phyloP scores from a whole-genome alignment of 129 eudicot genomes.

The Calendula officinalis region DNA sequence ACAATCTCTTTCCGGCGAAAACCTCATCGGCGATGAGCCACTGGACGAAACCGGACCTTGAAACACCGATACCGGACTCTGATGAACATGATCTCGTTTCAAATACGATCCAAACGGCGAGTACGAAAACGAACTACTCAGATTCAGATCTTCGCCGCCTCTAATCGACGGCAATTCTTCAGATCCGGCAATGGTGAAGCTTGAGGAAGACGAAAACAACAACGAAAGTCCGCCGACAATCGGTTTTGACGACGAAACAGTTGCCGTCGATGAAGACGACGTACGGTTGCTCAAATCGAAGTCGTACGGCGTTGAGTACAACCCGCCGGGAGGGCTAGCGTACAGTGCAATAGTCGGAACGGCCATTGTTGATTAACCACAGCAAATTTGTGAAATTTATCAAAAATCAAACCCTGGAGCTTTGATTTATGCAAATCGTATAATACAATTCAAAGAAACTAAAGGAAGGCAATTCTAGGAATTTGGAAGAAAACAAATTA shows the following conservation, averaged over 20 bases:
- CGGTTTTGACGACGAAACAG: conserved; percentile 49
- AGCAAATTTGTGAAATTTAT: neutral
- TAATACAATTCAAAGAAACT: neutral
- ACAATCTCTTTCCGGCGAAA: conserved; percentile 41
- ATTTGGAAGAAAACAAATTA: conserved; percentile 1
- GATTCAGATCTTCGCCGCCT: conserved; percentile 40
- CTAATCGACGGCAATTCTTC: conserved; percentile 45
- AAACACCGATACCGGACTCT: conserved; percentile 81
- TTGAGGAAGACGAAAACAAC: conserved; percentile 55
- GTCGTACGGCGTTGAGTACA: conserved; percentile 44
- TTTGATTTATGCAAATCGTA: neutral
- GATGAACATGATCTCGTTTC: conserved; percentile 77
- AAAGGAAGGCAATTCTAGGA: neutral
- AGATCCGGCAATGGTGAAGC: conserved; percentile 39
- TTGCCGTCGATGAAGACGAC: conserved; percentile 45
- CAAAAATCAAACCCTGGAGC: conserved; percentile 4
- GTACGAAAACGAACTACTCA: conserved; percentile 47
- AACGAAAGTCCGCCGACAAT: conserved; percentile 60
- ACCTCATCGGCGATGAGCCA: conserved; percentile 44
- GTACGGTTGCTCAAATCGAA: conserved; percentile 55
- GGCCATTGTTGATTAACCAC: conserved; percentile 48
- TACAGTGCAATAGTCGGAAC: conserved; percentile 85
- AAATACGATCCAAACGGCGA: conserved; percentile 55
- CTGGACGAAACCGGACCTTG: conserved; percentile 57
- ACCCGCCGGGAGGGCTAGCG: conserved; percentile 63